phyloP scores from a whole-genome alignment of 1,139 yeast species.

The Yamadazyma triangularis region DNA sequence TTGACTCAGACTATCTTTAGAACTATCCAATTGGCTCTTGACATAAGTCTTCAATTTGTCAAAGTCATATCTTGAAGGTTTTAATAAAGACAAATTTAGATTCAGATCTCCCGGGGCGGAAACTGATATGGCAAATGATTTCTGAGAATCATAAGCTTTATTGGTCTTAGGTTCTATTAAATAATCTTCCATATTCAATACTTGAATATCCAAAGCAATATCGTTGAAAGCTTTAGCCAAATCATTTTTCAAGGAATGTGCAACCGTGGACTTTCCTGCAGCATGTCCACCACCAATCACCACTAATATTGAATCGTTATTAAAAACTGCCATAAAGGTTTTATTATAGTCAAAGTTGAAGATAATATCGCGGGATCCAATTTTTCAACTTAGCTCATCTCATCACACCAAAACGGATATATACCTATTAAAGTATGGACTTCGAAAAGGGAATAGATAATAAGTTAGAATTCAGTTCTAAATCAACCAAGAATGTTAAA shows the following conservation, averaged over 20 bases:
- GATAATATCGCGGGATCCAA: neutral
- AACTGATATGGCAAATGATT: constrained; percentile 31
- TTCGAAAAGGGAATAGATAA: constrained; percentile 9
- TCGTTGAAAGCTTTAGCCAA: constrained; percentile 16
- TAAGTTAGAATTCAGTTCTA: constrained; percentile 13
- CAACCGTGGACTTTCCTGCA: constrained; percentile 53
- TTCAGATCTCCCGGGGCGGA: constrained; percentile 1
- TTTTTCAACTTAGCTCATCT: neutral
- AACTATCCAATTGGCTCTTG: constrained; percentile 7
- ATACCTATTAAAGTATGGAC: neutral
- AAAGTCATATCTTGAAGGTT: constrained; percentile 41
- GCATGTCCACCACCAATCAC: constrained; percentile 76
- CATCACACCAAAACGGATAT: neutral
- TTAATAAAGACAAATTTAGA: constrained; percentile 17
- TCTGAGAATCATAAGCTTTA: constrained; percentile 15
- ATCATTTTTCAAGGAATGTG: constrained; percentile 25
- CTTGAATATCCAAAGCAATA: constrained; percentile 21
- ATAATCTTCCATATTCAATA: constrained; percentile 39
- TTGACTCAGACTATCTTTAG: constrained; percentile 9
- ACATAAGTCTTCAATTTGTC: constrained; percentile 14
- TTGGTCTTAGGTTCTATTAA: constrained; percentile 11
- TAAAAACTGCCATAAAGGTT: neutral
- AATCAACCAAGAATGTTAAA: constrained; percentile 52
- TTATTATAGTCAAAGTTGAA: no score
- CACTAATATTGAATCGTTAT: constrained; percentile 30